Evolutionary conservation across 2,329 filamentous ascomycete species (phyloP).

Genomic region (Teratosphaeria nubilosa): DNA sequence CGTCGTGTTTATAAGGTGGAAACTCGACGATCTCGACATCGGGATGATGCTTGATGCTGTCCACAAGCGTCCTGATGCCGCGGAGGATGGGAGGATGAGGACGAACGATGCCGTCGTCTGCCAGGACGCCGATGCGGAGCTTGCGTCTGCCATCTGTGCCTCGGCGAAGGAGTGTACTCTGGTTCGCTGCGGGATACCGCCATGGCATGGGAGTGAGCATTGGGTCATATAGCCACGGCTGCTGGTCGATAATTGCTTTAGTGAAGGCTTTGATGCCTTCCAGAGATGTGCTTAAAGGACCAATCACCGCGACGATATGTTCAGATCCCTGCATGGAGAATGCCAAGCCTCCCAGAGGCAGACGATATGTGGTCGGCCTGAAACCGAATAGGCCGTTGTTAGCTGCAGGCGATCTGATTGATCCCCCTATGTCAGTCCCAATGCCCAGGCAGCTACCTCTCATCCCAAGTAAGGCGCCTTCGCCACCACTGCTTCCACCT

Average conservation of each 20-base stretch:
- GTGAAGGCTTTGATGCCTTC: constrained; percentile 46
- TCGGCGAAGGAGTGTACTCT: constrained; percentile 9
- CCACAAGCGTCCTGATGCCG: constrained; percentile 17
- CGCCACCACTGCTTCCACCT: constrained; percentile 48
- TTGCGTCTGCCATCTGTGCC: constrained; percentile 21
- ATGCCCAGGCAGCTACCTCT: constrained; percentile 45
- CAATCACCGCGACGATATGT: constrained; percentile 40
- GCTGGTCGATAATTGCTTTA: constrained; percentile 38
- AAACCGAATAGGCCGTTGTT: constrained; percentile 38
- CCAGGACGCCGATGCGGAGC: constrained; percentile 52
- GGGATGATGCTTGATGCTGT: constrained; percentile 33
- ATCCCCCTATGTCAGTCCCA: constrained; percentile 45
- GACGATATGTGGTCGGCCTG: constrained; percentile 33
- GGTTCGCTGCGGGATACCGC: constrained; percentile 18
- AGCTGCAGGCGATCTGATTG: constrained; percentile 39
- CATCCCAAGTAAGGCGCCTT: constrained; percentile 45
- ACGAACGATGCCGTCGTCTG: constrained; percentile 53
- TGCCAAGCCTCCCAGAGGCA: constrained; percentile 34
- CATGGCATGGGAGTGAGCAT: constrained; percentile 52
- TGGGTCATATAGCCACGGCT: constrained; percentile 50
- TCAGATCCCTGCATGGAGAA: constrained; percentile 37
- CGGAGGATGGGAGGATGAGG: constrained; percentile 57
- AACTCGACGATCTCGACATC: constrained; percentile 47
- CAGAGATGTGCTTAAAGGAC: constrained; percentile 45
- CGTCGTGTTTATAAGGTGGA: constrained; percentile 38